phyloP scores from a whole-genome alignment of 2,329 filamentous ascomycete species.

The Ophiostoma himal-ulmi region DNA sequence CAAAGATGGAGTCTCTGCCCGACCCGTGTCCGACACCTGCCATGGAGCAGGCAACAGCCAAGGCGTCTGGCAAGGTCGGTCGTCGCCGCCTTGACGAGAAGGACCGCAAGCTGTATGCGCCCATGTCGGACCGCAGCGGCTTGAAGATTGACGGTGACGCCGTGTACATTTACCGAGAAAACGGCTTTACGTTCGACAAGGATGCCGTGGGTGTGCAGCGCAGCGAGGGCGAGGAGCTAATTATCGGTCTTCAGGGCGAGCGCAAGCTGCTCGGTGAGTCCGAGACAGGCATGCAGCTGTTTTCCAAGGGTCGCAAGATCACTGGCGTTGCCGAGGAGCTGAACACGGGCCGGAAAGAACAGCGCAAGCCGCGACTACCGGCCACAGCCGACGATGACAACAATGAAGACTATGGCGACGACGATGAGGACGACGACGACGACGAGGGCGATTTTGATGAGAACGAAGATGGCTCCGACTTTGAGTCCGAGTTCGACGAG shows the following conservation, averaged over 20 bases:
- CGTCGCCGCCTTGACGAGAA: conserved; percentile 85
- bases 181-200: conserved; percentile 68
- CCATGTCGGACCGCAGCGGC: conserved; percentile 96
- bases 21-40: conserved; percentile 93
- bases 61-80: conserved; percentile 69
- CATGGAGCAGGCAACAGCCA: conserved; percentile 81
- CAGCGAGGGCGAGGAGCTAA: conserved; percentile 92
- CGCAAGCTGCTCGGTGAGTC: conserved; percentile 75
- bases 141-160: conserved; percentile 95
- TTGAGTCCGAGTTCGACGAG: conserved; percentile 46
- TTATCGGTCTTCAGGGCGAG: conserved; percentile 81
- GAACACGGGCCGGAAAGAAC: conserved; percentile 56
- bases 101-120: conserved; percentile 91
- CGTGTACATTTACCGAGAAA: conserved; percentile 74
- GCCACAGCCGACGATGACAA: conserved; percentile 54
- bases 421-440: conserved; percentile 52
- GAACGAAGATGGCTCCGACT: conserved; percentile 46
- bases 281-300: conserved; percentile 77
- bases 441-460: conserved; percentile 40
- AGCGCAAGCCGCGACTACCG: conserved; percentile 53
- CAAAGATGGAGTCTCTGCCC: conserved; percentile 77
- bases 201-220: conserved; percentile 64
- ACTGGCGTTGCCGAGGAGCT: conserved; percentile 52
- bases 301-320: conserved; percentile 68
- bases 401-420: conserved; percentile 39